These are phyloP conservation scores for Solanum chilense DNA, from an alignment of 257 asterid genomes.

Conservation along the genomic window DNA sequence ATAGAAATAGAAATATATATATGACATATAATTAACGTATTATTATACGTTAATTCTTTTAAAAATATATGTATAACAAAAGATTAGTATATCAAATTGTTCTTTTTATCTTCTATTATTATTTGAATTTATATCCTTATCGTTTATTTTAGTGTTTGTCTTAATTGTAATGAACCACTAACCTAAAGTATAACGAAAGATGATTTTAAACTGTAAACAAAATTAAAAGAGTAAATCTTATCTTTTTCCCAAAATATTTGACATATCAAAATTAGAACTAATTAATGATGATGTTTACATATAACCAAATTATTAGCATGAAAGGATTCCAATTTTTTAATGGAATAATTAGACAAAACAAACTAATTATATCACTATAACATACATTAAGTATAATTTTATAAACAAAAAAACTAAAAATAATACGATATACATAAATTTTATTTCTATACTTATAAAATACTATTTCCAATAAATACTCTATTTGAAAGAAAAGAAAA, in stretches of 20 bases:
- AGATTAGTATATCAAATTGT: rapidly evolving
- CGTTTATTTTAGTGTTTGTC: background rate
- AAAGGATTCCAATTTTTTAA: background rate
- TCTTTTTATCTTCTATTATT: background rate
- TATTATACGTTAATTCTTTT: rapidly evolving
- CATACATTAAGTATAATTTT: too few relatives aligned
- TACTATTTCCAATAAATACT: too few relatives aligned
- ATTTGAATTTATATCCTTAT: background rate
- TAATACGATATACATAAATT: too few relatives aligned
- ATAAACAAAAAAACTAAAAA: too few relatives aligned
- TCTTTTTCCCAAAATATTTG: background rate
- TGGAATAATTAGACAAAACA: background rate
- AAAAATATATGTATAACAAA: background rate
- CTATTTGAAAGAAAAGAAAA: background rate
- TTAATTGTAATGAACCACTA: background rate
- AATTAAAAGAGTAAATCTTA: background rate
- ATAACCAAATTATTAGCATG: background rate
- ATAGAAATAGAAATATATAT: too few relatives aligned
- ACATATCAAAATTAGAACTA: background rate
- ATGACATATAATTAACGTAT: rapidly evolving
- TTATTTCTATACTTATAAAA: too few relatives aligned
- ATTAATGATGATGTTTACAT: too few relatives aligned
- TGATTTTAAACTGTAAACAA: background rate
- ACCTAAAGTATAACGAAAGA: background rate
- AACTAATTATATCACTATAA: background rate